These are phyloP conservation scores for Fragosphaeria purpurea DNA, from an alignment of 2,329 filamentous ascomycete genomes.

Conservation along the genomic window DNA sequence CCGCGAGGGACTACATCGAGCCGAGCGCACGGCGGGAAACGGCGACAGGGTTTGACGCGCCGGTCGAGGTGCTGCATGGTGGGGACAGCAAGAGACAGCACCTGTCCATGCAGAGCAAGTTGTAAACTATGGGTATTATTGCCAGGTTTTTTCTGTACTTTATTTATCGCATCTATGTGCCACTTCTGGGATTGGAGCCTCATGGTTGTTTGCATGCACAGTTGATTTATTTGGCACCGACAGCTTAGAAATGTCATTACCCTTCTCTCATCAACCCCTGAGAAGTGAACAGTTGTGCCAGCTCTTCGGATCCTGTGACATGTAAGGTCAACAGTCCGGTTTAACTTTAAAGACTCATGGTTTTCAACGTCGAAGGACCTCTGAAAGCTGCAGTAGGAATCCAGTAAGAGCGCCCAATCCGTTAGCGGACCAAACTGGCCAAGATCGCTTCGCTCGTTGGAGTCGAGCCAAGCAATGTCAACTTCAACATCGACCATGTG, in stretches of 20 bases:
- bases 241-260: too few relatives aligned
- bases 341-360: background rate
- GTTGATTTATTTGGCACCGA: too few relatives aligned
- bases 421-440: constrained; percentile 16
- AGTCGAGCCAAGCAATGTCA: constrained; percentile 16
- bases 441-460: constrained; percentile 1
- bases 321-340: too few relatives aligned
- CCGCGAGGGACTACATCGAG: background rate
- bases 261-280: too few relatives aligned
- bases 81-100: constrained; percentile 1
- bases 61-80: background rate
- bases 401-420: constrained; percentile 20
- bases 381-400: constrained; percentile 15
- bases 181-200: too few relatives aligned
- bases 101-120: background rate
- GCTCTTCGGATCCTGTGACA: too few relatives aligned
- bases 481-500: background rate
- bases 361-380: constrained; percentile 9
- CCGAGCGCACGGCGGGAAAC: background rate
- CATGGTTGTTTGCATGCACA: too few relatives aligned
- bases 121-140: background rate
- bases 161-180: too few relatives aligned
- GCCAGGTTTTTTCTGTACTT: background rate
- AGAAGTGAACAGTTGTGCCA: too few relatives aligned
- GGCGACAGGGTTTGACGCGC: constrained; percentile 1